Base-by-base conservation (phyloP, 192 early-diverging fungal genomes). In the Coemansia sp. region DNA sequence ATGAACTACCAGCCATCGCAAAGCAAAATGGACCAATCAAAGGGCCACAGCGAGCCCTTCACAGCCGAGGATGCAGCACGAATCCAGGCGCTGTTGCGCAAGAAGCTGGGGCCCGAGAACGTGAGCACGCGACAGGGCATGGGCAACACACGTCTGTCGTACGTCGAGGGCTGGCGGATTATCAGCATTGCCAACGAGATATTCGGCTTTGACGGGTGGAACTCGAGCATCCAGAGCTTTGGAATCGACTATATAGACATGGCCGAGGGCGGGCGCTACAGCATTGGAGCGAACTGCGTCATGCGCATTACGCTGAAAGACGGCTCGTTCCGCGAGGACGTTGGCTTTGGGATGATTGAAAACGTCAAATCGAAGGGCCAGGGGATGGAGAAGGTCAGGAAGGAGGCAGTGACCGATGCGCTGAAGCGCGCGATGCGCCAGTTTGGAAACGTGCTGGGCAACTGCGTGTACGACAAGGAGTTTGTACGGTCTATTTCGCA, bases 181-280 rank as follows among this genome's bases (percentile, higher is more conserved):
- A 91, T 92, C 42, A 87, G 87, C 60, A 69, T 97, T 29, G 97
- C 97, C 46, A 95, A 98, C 62, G 87, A 92, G 25, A 62, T 96
- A 6, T 97, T 98, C 82, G 97, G 95, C 4, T 97, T 97, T 69
- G 84, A 96, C 62, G 95, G 95, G 9, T 98, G 96, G 96, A 83
- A 82, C 33, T 84, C 85, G 23, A 74, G 73, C 22, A 86, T 98
- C 57, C 71, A 84, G n/a, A 81, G 83, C 47, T 82, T 87, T 40
- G 79, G 80, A 3, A 80, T 95, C 3, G 96, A 98, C 74, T 94
- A 83, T 84, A 61, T 73, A 48, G 82, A 82, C 47, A 65, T 79
- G 35, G 44, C 19, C 1, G 81, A 85, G 4, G 67, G 83, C 40
- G 85, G 87, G 10, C 77, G 67, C 14, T 73, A 83, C 25, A 86